Evolutionary conservation across 805 yeast species (phyloP).

Genomic region (Candida saitoana): DNA sequence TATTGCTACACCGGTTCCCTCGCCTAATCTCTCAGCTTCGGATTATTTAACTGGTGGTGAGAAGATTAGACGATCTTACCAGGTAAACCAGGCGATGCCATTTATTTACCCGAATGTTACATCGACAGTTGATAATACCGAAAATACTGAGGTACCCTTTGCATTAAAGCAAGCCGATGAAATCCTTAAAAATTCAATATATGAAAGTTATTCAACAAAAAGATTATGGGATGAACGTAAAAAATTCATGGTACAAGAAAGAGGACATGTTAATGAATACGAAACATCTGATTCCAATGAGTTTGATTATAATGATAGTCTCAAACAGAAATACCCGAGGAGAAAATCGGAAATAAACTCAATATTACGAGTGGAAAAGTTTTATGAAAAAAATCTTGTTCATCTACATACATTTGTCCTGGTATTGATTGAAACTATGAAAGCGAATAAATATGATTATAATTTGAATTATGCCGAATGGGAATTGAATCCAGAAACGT

Average conservation of each 20-base stretch:
- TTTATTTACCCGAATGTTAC: constrained; percentile 51
- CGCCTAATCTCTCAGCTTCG: constrained; percentile 56
- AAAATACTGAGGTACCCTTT: constrained; percentile 50
- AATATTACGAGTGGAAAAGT: constrained; percentile 53
- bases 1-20: constrained; percentile 85
- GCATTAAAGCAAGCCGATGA: constrained; percentile 79
- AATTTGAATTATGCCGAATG: constrained; percentile 32
- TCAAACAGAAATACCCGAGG: constrained; percentile 27
- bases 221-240: constrained; percentile 74
- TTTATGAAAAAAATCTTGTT: constrained; percentile 52
- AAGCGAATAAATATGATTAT: constrained; percentile 42
- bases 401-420: constrained; percentile 60
- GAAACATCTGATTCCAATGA: constrained; percentile 12
- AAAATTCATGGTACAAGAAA: constrained; percentile 65
- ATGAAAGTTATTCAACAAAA: constrained; percentile 61
- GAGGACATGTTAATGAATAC: constrained; percentile 43
- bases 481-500: constrained; percentile 32
- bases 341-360: constrained; percentile 35
- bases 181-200: constrained; percentile 57
- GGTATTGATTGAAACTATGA: constrained; percentile 62
- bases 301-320: constrained; percentile 26
- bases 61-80: constrained; percentile 53
- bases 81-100: constrained; percentile 65
- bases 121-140: constrained; percentile 17
- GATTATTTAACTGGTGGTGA: constrained; percentile 46